Conservation (phyloP, 2,329 filamentous ascomycete genomes). For the Fusarium liriodendri region DNA sequence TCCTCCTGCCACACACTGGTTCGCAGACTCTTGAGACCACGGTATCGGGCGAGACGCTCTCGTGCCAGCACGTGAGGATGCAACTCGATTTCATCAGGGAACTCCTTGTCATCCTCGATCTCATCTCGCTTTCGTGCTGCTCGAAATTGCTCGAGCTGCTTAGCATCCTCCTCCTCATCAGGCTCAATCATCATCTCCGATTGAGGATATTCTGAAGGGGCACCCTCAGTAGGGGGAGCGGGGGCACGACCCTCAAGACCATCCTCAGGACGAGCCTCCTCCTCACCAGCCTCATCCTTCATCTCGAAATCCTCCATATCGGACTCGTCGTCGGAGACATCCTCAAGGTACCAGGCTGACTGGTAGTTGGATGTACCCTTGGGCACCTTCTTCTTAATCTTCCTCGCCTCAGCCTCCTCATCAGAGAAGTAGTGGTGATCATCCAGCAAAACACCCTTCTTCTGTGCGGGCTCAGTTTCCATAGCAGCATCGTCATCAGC, state of each 20-base stretch:
- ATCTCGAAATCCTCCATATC: conserved; percentile 78
- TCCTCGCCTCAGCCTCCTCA: conserved; percentile 61
- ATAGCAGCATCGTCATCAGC: conserved; percentile 62
- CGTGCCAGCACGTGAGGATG: conserved; percentile 87
- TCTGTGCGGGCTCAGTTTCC: conserved; percentile 55
- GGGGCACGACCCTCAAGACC: conserved; percentile 78
- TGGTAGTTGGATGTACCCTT: conserved; percentile 95
- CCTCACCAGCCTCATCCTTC: conserved; percentile 66
- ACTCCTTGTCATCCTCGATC: conserved; percentile 90
- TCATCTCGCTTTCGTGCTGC: conserved; percentile 80
- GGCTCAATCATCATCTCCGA: conserved; percentile 91
- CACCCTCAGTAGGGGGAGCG: conserved; percentile 78
- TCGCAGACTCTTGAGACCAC: conserved; percentile 90
- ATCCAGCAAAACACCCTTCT: conserved; percentile 91
- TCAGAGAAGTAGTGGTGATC: conserved; percentile 99
- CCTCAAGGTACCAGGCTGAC: conserved; percentile 89
- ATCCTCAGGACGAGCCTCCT: conserved; percentile 79
- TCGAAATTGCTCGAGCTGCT: conserved; percentile 85
- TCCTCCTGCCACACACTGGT: conserved; percentile 90
- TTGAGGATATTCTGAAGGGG: conserved; percentile 89
- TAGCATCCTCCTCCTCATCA: conserved; percentile 82
- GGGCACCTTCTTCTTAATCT: conserved; percentile 79
- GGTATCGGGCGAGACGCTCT: conserved; percentile 86
- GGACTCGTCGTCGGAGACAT: conserved; percentile 85
- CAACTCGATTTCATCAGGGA: conserved; percentile 96